Evolutionary conservation across 2,329 filamentous ascomycete genomes (phyloP).

Genomic region (Hymenoscyphus linearis): DNA sequence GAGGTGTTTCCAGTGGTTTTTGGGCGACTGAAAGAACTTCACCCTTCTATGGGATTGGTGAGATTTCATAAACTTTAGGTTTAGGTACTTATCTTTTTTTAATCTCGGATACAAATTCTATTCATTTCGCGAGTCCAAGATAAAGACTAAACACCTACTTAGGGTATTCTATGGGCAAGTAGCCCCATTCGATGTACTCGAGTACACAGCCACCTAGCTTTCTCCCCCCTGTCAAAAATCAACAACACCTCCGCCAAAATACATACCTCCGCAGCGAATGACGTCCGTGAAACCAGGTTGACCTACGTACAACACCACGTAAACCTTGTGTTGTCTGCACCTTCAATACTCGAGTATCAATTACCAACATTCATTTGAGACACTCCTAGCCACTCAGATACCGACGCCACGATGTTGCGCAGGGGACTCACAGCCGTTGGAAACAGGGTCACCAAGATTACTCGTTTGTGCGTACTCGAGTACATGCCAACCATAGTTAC

Average conservation of each 20-base stretch:
- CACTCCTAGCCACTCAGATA: not conserved
- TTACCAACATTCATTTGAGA: not conserved
- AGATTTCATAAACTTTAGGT: no score
- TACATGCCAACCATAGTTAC: not conserved
- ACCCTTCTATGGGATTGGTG: no score
- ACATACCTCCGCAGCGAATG: not conserved
- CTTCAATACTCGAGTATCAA: no score
- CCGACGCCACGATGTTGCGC: not conserved
- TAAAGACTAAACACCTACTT: no score
- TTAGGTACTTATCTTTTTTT: no score
- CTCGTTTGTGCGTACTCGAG: no score
- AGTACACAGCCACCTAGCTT: not conserved
- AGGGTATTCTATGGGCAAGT: no score
- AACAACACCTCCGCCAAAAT: not conserved
- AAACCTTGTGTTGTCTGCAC: not conserved
- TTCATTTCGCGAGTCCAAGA: no score
- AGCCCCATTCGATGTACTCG: not conserved
- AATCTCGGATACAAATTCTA: no score
- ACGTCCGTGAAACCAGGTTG: not conserved
- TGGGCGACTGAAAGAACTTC: no score
- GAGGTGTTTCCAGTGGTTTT: no score
- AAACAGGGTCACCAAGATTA: not conserved
- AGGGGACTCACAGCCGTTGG: not conserved
- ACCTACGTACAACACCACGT: not conserved
- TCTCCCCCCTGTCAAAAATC: not conserved